Conservation (phyloP, 2,329 filamentous ascomycete genomes). For the Aspergillus clavatus region DNA sequence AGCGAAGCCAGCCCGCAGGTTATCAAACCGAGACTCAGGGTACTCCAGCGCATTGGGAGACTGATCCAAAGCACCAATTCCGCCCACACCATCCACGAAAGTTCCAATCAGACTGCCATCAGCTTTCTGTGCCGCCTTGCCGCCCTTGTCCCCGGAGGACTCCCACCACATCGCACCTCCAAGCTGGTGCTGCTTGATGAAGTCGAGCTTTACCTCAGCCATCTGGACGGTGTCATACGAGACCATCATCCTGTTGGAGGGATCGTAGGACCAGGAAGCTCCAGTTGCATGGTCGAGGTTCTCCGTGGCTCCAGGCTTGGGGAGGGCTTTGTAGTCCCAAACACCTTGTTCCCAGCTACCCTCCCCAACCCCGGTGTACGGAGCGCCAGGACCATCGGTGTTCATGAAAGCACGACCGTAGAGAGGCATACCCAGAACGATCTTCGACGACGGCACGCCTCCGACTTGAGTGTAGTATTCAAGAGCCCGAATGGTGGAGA, state of each 20-base stretch:
- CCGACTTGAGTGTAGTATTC: constrained; percentile 62
- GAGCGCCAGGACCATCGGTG: constrained; percentile 68
- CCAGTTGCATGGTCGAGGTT: constrained; percentile 57
- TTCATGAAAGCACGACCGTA: constrained; percentile 83
- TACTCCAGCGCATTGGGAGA: constrained; percentile 32
- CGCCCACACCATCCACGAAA: constrained; percentile 37
- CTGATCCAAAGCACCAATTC: constrained; percentile 31
- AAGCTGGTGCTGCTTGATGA: constrained; percentile 60
- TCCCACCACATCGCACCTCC: constrained; percentile 99
- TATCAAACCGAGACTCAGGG: constrained; percentile 41
- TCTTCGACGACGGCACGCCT: constrained; percentile 60
- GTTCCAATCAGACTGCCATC: constrained; percentile 63
- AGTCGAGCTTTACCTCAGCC: constrained; percentile 65
- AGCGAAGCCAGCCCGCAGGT: constrained; percentile 30
- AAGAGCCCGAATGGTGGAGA: constrained; percentile 67
- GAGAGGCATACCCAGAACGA: constrained; percentile 92
- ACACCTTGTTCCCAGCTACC: constrained; percentile 77
- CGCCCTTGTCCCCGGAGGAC: constrained; percentile 69
- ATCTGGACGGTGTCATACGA: constrained; percentile 63
- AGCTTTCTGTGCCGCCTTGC: constrained; percentile 35
- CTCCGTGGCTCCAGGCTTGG: constrained; percentile 62
- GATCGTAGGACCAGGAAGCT: constrained; percentile 75
- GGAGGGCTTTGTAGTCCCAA: constrained; percentile 83
- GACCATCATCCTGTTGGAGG: constrained; percentile 60
- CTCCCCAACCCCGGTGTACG: constrained; percentile 69